phyloP scores from a whole-genome alignment of 176 grass and related monocot species.

The Oryza punctata region DNA sequence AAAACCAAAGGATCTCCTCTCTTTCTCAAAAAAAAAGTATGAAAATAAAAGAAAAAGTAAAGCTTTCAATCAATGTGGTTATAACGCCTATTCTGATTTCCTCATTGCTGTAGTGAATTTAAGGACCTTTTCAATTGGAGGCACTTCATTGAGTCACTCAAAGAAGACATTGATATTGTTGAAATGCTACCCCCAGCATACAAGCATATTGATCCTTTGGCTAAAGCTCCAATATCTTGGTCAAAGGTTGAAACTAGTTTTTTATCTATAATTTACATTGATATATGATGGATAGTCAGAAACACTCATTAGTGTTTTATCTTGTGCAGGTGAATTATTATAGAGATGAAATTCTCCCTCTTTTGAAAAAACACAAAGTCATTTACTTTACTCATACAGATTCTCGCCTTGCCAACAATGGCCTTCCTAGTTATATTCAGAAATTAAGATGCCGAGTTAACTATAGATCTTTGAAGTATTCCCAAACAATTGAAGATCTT shows the following conservation, averaged over 20 bases:
- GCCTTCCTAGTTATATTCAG: constrained; percentile 88
- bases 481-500: constrained; percentile 81
- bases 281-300: constrained; percentile 7
- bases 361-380: constrained; percentile 87
- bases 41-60: constrained; percentile 2
- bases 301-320: constrained; percentile 35
- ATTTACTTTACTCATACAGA: constrained; percentile 99
- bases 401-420: constrained; percentile 96
- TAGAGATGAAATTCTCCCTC: constrained; percentile 85
- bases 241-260: constrained; percentile 71
- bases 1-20: constrained; percentile 1
- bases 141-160: constrained; percentile 91
- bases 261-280: constrained; percentile 22
- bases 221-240: constrained; percentile 97
- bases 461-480: constrained; percentile 93
- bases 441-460: constrained; percentile 92
- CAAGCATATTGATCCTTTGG: constrained; percentile 65
- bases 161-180: constrained; percentile 94
- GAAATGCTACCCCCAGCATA: constrained; percentile 74
- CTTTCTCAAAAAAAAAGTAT: too few relatives aligned
- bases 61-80: not conserved
- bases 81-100: constrained; percentile 31
- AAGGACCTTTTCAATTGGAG: constrained; percentile 99
- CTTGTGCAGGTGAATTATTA: constrained; percentile 86
- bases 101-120: constrained; percentile 71